A percentile compares a stretch with the other conserved stretches of the same genome.
Conservation (phyloP, 2,329 filamentous ascomycete species). For the Rhynchosporium graminicola region DNA sequence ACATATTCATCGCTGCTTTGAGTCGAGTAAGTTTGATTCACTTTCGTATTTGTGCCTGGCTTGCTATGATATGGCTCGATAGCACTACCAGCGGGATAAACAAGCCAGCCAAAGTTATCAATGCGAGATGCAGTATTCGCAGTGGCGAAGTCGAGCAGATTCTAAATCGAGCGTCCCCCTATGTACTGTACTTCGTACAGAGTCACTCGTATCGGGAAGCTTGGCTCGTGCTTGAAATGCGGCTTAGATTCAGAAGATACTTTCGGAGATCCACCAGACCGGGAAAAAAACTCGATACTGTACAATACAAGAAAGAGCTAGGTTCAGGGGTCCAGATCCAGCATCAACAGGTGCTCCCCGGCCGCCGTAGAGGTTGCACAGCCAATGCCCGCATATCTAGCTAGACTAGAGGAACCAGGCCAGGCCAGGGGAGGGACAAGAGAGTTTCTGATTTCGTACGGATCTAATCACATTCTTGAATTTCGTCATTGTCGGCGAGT, state of each 20-base stretch:
- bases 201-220: not conserved
- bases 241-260: not conserved
- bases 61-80: not conserved
- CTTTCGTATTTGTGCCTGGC: not conserved
- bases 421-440: not conserved
- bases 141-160: constrained; percentile 1
- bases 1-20: constrained; percentile 1
- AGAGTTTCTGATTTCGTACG: constrained; percentile 1
- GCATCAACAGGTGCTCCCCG: constrained; percentile 6
- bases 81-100: not conserved
- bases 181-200: not conserved
- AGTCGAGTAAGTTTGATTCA: not conserved
- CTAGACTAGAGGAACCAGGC: not conserved
- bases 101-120: not conserved
- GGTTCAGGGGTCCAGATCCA: not conserved
- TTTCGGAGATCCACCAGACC: not conserved
- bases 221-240: constrained; percentile 1
- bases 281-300: no score
- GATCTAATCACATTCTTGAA: not conserved
- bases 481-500: constrained; percentile 8
- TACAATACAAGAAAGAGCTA: no score
- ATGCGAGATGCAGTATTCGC: not conserved
- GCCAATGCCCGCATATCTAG: not conserved
- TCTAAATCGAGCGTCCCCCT: not conserved
- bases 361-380: not conserved